Conservation (phyloP, 805 yeast species). For the Yarrowia porcina region DNA sequence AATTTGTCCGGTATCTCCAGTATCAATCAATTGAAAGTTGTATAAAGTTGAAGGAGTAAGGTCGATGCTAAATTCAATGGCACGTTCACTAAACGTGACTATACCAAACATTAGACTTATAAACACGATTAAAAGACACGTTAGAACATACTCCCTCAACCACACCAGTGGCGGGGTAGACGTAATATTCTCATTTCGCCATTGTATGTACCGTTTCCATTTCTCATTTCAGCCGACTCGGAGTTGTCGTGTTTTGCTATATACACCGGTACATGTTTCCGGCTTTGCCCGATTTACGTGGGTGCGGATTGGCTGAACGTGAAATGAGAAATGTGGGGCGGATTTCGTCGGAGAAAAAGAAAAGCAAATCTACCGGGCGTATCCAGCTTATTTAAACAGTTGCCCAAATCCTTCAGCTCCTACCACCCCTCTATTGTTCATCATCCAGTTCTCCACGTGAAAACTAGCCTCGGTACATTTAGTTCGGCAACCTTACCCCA, state of each 20-base stretch:
- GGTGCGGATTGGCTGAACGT: constrained; percentile 9
- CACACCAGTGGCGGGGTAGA: too few relatives aligned
- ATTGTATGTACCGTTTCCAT: too few relatives aligned
- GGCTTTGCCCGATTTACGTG: constrained; percentile 20
- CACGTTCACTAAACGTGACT: too few relatives aligned
- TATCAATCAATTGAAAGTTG: too few relatives aligned
- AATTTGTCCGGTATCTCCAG: too few relatives aligned
- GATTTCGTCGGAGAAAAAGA: too few relatives aligned
- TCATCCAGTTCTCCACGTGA: constrained; percentile 5
- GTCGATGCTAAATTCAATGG: too few relatives aligned
- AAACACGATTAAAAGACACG: too few relatives aligned
- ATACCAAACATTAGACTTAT: too few relatives aligned
- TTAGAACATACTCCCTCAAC: too few relatives aligned
- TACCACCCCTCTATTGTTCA: neutral
- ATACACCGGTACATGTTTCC: neutral
- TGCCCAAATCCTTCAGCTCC: neutral
- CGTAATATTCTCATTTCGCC: too few relatives aligned
- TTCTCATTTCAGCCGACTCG: neutral
- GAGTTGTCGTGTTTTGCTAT: neutral
- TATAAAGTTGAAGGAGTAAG: too few relatives aligned
- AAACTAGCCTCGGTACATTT: constrained; percentile 22
- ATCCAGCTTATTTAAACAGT: neutral
- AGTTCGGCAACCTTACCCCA: constrained; percentile 26
- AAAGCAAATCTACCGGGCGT: neutral
- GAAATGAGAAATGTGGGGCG: neutral